Conservation (phyloP, 2,329 filamentous ascomycete species). For the Xylariaceae sp. region DNA sequence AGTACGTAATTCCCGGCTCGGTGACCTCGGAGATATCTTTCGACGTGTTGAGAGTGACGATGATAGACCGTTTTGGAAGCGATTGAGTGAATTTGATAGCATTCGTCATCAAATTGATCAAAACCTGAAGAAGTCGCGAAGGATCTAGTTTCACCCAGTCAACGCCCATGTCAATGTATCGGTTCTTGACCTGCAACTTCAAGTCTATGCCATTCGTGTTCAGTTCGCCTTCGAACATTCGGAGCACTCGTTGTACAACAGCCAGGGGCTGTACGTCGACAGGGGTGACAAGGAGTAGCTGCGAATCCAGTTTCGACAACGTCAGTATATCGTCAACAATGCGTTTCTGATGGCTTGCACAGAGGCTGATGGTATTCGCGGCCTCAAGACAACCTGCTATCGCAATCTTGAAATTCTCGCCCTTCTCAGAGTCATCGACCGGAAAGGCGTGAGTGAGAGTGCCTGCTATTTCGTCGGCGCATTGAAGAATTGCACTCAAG, state of each 20-base stretch:
- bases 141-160: constrained; percentile 73
- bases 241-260: constrained; percentile 63
- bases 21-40: constrained; percentile 42
- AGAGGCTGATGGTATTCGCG: constrained; percentile 75
- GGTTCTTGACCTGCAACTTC: constrained; percentile 62
- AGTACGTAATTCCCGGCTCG: constrained; percentile 41
- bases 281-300: constrained; percentile 64
- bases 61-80: constrained; percentile 54
- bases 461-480: constrained; percentile 64
- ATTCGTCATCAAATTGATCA: constrained; percentile 71
- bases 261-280: constrained; percentile 63
- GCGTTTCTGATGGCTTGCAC: constrained; percentile 71
- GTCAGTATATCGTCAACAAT: constrained; percentile 65
- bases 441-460: constrained; percentile 42
- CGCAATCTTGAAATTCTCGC: constrained; percentile 38
- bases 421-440: constrained; percentile 37
- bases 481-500: constrained; percentile 68
- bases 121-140: constrained; percentile 65
- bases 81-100: constrained; percentile 61
- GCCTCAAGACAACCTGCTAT: constrained; percentile 61
- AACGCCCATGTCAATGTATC: constrained; percentile 58
- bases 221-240: constrained; percentile 76
- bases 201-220: constrained; percentile 66
- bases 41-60: constrained; percentile 61
- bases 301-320: constrained; percentile 65